These are phyloP conservation scores for Saccharum hybrid DNA, from an alignment of 202 grass and related monocot genomes.

Conservation along the genomic window DNA sequence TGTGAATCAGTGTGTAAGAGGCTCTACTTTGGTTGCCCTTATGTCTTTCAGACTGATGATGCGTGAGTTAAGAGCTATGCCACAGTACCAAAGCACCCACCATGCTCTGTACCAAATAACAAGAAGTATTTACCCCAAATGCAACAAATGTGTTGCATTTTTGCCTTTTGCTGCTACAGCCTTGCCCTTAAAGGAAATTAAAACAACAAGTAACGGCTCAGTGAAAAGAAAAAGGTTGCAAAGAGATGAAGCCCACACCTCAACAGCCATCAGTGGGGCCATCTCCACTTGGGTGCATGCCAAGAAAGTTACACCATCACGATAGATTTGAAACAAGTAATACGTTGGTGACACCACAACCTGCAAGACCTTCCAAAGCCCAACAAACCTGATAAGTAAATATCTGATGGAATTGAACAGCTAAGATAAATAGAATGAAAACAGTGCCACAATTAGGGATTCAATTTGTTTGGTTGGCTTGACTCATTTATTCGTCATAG, in stretches of 20 bases:
- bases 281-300: slow-evolving; percentile 90
- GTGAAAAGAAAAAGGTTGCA: neutral
- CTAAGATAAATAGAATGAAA: neutral
- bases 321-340: slow-evolving; percentile 84
- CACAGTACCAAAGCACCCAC: neutral
- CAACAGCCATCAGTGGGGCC: slow-evolving; percentile 78
- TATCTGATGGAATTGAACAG: neutral
- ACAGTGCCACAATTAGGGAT: neutral
- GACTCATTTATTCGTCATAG: neutral
- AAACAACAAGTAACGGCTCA: neutral
- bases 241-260: slow-evolving; percentile 54
- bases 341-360: slow-evolving; percentile 87
- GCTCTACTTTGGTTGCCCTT: neutral
- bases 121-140: neutral
- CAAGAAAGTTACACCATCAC: slow-evolving; percentile 72
- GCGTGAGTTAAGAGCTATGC: neutral
- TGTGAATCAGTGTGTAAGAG: neutral
- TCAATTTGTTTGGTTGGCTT: neutral
- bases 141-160: neutral
- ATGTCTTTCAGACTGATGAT: neutral
- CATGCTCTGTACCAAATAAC: slow-evolving; percentile 12
- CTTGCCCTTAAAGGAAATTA: neutral
- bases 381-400: slow-evolving; percentile 25
- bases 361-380: slow-evolving; percentile 60
- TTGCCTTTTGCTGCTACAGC: neutral